phyloP scores from a whole-genome alignment of 179 eudicot genomes.

The Vitellaria paradoxa region DNA sequence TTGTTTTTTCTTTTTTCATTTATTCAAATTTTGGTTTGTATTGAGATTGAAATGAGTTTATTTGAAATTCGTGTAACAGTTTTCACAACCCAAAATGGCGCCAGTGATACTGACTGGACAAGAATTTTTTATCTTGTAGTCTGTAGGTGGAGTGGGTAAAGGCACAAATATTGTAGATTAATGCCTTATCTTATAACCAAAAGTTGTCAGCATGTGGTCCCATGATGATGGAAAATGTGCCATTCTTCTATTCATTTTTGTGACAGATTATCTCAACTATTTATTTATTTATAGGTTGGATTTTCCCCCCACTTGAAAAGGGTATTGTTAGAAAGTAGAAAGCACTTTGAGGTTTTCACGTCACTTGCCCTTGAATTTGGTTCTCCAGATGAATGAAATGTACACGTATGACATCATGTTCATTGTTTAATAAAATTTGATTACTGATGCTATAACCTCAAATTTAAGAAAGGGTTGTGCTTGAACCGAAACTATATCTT shows the following conservation, averaged over 20 bases:
- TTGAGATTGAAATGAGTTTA: neutral
- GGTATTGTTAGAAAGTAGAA: neutral
- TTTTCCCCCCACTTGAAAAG: neutral
- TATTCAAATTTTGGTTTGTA: neutral
- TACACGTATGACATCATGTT: neutral
- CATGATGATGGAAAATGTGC: conserved; percentile 25
- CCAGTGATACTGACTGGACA: neutral
- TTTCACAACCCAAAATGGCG: neutral
- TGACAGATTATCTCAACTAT: neutral
- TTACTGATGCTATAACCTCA: neutral
- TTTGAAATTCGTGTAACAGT: neutral
- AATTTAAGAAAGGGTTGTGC: neutral
- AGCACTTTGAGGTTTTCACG: neutral
- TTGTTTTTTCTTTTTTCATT: too few relatives aligned
- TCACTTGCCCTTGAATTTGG: neutral
- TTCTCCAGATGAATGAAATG: conserved; percentile 1
- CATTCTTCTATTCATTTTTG: neutral
- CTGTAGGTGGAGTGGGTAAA: neutral
- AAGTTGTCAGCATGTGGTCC: conserved; percentile 19
- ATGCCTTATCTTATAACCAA: neutral
- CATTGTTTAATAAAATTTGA: neutral
- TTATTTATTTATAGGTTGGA: neutral
- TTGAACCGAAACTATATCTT: neutral
- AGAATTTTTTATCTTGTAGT: neutral
- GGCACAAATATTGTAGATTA: neutral